These are phyloP conservation scores for Hevea brasiliensis DNA, from an alignment of 345 rosid species.

Conservation along the genomic window DNA sequence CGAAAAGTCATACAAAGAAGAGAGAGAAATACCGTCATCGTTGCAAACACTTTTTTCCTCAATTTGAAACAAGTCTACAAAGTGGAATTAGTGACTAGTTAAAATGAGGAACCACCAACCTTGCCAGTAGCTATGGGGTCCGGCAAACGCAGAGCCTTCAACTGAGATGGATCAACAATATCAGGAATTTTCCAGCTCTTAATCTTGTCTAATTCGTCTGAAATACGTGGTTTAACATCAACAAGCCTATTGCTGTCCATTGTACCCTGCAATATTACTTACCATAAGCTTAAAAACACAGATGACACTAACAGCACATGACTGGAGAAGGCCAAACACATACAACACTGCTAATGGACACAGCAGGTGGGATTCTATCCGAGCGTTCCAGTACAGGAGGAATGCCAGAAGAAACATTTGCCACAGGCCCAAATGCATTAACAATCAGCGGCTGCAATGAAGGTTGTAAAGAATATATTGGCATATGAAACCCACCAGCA, in stretches of 20 bases:
- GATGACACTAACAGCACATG: constrained; percentile 6
- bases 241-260: constrained; percentile 45
- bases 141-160: constrained; percentile 46
- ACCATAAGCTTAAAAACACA: constrained; percentile 16
- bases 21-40: background rate
- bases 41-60: background rate
- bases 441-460: constrained; percentile 43
- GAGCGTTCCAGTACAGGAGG: constrained; percentile 40
- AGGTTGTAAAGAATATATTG: background rate
- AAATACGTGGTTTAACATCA: constrained; percentile 50
- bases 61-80: background rate
- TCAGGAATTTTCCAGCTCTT: constrained; percentile 51
- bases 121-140: constrained; percentile 39
- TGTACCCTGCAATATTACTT: constrained; percentile 34
- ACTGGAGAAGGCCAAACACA: constrained; percentile 24
- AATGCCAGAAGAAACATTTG: constrained; percentile 38
- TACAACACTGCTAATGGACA: constrained; percentile 41
- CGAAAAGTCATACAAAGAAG: background rate
- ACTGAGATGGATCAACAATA: constrained; percentile 42
- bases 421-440: constrained; percentile 41
- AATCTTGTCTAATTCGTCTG: constrained; percentile 42
- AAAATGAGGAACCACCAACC: constrained; percentile 25
- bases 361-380: constrained; percentile 43
- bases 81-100: background rate
- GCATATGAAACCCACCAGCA: background rate